These are phyloP conservation scores for Globisporangium okanoganense DNA, from an alignment of 352 stramenopile genomes.

Conservation along the genomic window DNA sequence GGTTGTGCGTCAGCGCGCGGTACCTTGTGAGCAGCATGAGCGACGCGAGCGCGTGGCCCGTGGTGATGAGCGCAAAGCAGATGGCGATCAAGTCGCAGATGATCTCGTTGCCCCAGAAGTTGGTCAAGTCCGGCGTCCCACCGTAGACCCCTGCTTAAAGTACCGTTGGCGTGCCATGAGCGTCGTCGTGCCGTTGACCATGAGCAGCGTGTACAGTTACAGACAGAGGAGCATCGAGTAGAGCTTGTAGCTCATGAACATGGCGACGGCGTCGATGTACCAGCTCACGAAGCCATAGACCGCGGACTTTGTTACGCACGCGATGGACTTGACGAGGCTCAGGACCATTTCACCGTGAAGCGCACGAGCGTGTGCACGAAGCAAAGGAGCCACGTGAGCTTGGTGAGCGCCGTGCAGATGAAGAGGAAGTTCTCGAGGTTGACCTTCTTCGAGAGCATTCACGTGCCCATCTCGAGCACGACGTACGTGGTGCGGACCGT, in stretches of 20 bases:
- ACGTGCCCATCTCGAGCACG: constrained; percentile 41
- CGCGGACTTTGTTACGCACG: constrained; percentile 51
- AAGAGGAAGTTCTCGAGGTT: constrained; percentile 53
- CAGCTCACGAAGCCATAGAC: constrained; percentile 2
- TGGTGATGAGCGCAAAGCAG: constrained; percentile 7
- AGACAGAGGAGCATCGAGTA: constrained; percentile 23
- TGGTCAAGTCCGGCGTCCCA: constrained; percentile 14
- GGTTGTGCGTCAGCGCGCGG: constrained; percentile 19
- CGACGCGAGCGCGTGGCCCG: background rate
- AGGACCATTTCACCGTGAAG: constrained; percentile 26
- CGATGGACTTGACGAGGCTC: constrained; percentile 1
- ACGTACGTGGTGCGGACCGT: constrained; percentile 42
- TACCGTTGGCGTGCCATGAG: constrained; percentile 13
- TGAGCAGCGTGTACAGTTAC: constrained; percentile 19
- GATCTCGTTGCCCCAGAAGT: constrained; percentile 33
- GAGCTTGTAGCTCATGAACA: constrained; percentile 30
- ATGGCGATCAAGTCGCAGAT: constrained; percentile 16
- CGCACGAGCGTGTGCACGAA: constrained; percentile 33
- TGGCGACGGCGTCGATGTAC: constrained; percentile 4
- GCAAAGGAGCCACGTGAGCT: constrained; percentile 54
- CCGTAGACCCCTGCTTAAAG: constrained; percentile 21
- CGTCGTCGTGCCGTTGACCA: constrained; percentile 16
- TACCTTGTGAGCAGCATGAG: background rate
- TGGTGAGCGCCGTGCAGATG: constrained; percentile 35
- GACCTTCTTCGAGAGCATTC: constrained; percentile 41